Evolutionary conservation across 768 basidiomycete species (phyloP).

Genomic region (Crassisporium funariophilum): DNA sequence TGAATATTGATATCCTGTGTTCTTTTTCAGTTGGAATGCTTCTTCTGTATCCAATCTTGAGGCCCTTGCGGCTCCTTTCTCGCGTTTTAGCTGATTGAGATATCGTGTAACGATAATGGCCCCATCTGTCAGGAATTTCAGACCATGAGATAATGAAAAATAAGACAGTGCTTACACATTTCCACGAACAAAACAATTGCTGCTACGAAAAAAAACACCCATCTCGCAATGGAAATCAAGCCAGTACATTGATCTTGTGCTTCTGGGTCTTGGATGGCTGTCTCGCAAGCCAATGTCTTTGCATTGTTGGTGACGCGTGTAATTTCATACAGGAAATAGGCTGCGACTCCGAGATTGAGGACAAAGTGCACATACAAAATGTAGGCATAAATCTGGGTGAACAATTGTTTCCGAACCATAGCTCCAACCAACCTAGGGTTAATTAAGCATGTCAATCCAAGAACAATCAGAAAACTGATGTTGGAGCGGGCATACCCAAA

Average conservation of each 20-base stretch:
- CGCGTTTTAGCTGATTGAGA: constrained; percentile 49
- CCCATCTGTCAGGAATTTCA: constrained; percentile 41
- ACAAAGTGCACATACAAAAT: constrained; percentile 60
- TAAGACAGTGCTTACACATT: constrained; percentile 47
- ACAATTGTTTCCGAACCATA: constrained; percentile 60
- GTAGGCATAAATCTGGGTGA: constrained; percentile 58
- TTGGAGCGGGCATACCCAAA: constrained; percentile 47
- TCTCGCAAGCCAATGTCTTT: constrained; percentile 45
- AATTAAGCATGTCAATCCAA: neutral
- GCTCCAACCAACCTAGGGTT: constrained; percentile 58
- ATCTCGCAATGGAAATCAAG: constrained; percentile 43
- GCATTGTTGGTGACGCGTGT: constrained; percentile 46
- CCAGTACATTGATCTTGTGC: constrained; percentile 46
- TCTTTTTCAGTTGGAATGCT: constrained; percentile 35
- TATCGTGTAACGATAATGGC: constrained; percentile 55
- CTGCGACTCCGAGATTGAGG: constrained; percentile 53
- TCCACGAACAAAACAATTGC: constrained; percentile 50
- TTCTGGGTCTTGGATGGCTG: constrained; percentile 41
- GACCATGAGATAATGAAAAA: constrained; percentile 1
- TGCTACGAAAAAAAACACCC: constrained; percentile 49
- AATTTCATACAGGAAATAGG: constrained; percentile 53
- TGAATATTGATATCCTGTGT: constrained; percentile 29
- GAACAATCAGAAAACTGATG: neutral
- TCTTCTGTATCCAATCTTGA: constrained; percentile 37
- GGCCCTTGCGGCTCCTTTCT: constrained; percentile 46